Evolutionary conservation across 352 stramenopile genomes (phyloP).

Genomic region (Globisporangium sylvaticum): DNA sequence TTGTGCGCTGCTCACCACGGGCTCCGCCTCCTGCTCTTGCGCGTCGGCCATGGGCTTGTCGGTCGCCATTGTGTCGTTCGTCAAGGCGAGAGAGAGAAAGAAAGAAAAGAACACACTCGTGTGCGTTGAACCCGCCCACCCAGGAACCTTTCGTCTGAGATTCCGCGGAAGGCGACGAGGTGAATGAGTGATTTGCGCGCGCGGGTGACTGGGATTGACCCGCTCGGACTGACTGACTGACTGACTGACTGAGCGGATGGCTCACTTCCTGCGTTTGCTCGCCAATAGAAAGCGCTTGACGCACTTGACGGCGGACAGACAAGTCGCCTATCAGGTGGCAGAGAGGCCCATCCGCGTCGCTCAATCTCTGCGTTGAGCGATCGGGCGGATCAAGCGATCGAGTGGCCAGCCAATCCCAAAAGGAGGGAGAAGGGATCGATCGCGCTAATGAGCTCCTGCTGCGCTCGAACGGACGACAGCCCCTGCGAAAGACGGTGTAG

Average conservation of each 20-base stretch:
- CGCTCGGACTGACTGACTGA: not conserved
- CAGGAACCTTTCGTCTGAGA: not conserved
- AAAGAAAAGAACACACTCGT: constrained; percentile 1
- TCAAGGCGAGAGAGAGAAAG: not conserved
- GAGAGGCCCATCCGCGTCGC: not conserved
- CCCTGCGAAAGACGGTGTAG: not conserved
- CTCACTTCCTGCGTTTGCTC: constrained; percentile 2
- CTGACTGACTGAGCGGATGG: not conserved
- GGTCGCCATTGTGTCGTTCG: not conserved
- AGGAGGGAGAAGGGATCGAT: not conserved
- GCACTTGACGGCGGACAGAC: not conserved
- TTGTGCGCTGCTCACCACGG: not conserved
- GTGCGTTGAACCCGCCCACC: not conserved
- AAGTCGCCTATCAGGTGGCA: constrained; percentile 7
- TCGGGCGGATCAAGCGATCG: not conserved
- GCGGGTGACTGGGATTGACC: not conserved
- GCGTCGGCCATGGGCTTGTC: not conserved
- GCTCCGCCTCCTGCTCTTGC: not conserved
- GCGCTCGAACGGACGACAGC: not conserved
- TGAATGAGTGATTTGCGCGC: not conserved
- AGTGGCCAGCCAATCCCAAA: not conserved
- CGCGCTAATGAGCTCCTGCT: not conserved
- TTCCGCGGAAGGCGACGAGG: constrained; percentile 2
- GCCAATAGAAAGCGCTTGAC: constrained; percentile 10
- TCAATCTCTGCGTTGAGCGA: not conserved